Evolutionary conservation across 2,329 filamentous ascomycete genomes (phyloP).

Genomic region (Penicillium digitatum): DNA sequence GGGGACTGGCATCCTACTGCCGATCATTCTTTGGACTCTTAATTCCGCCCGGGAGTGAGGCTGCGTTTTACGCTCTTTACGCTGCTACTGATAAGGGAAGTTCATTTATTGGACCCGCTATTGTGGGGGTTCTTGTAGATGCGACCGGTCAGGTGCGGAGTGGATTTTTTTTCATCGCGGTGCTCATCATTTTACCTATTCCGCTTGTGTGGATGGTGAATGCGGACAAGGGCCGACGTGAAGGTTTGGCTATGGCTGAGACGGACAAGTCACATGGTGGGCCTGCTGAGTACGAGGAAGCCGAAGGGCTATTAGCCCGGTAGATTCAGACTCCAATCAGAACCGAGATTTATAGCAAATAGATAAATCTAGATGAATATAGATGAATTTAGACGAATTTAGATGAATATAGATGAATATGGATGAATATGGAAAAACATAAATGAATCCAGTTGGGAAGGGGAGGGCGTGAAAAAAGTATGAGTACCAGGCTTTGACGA

Average conservation of each 20-base stretch:
- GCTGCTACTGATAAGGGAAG: conserved; percentile 93
- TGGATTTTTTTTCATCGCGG: conserved; percentile 84
- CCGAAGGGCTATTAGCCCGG: conserved; percentile 27
- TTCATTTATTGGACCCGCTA: conserved; percentile 81
- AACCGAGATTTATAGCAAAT: too few species aligned
- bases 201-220: conserved; percentile 72
- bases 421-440: too few species aligned
- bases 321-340: background rate
- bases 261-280: conserved; percentile 15
- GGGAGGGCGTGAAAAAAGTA: too few species aligned
- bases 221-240: conserved; percentile 35
- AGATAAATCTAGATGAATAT: too few species aligned
- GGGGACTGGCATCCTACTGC: conserved; percentile 81
- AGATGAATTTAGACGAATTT: too few species aligned
- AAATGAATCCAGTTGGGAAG: too few species aligned
- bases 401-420: too few species aligned
- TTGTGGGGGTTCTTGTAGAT: conserved; percentile 85
- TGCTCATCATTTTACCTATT: conserved; percentile 73
- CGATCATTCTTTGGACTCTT: conserved; percentile 81
- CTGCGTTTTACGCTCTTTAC: conserved; percentile 88
- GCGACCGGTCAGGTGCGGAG: conserved; percentile 68
- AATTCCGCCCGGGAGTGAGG: conserved; percentile 84
- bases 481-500: too few species aligned
- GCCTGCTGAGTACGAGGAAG: conserved; percentile 24
- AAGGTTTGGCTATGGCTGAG: conserved; percentile 34